Conservation (phyloP, 768 basidiomycete genomes). For the Cystobasidium ongulense region DNA sequence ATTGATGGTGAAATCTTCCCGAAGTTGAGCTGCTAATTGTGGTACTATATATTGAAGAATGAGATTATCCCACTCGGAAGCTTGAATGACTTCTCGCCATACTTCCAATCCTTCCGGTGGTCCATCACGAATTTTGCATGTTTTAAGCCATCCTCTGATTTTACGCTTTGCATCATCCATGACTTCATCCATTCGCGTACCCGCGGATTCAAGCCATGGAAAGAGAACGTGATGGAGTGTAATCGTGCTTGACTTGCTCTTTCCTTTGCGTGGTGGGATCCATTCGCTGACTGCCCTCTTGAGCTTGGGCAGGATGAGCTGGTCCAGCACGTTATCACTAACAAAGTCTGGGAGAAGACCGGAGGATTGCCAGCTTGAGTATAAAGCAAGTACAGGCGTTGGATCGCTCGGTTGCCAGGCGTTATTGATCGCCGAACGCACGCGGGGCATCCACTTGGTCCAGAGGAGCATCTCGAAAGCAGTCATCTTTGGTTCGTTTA, state of each 20-base stretch:
- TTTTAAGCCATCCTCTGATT: slow-evolving; percentile 65
- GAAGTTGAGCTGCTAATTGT: slow-evolving; percentile 71
- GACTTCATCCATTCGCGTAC: slow-evolving; percentile 65
- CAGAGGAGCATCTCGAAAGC: slow-evolving; percentile 89
- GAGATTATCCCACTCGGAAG: slow-evolving; percentile 77
- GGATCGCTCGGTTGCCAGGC: slow-evolving; percentile 75
- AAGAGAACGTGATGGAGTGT: slow-evolving; percentile 75
- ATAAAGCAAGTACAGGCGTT: slow-evolving; percentile 66
- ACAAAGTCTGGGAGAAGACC: slow-evolving; percentile 81
- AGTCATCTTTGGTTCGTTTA: slow-evolving; percentile 62
- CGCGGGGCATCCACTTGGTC: slow-evolving; percentile 89
- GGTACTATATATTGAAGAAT: slow-evolving; percentile 85
- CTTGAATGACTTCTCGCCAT: slow-evolving; percentile 66
- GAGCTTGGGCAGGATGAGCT: slow-evolving; percentile 88
- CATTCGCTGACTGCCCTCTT: slow-evolving; percentile 74
- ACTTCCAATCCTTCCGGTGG: slow-evolving; percentile 64
- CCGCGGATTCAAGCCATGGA: slow-evolving; percentile 89
- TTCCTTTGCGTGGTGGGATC: slow-evolving; percentile 50
- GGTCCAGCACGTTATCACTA: slow-evolving; percentile 88
- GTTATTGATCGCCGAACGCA: slow-evolving; percentile 90
- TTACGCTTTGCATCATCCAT: slow-evolving; percentile 79
- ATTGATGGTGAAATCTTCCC: slow-evolving; percentile 74
- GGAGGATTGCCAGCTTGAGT: slow-evolving; percentile 66
- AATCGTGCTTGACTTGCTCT: slow-evolving; percentile 45
- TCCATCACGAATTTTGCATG: slow-evolving; percentile 64